Evolutionary conservation across 306 rosid genomes (phyloP), one percentile per base, ranked within the genome.

Genomic region (Cyamopsis tetragonoloba): DNA sequence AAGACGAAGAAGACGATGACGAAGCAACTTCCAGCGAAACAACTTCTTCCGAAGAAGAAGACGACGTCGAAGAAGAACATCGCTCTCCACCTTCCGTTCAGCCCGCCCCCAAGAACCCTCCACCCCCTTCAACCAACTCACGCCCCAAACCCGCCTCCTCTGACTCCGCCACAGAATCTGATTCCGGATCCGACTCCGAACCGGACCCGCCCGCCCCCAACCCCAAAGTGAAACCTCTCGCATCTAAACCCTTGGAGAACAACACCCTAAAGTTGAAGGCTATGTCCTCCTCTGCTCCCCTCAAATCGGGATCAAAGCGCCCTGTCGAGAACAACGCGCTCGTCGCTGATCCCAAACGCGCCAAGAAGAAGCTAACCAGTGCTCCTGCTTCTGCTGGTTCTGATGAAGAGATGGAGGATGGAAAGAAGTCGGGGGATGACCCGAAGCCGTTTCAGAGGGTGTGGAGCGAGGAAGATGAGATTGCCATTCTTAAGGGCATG

Each of bases 391-490:
- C n/a, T 0, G 51, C 15, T 10, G 56, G 5, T 28, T 43, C 61
- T 1, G 65, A 66, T 3, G 2, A 68, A 0, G 69, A 74, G 28
- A 8, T 31, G 2, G 89, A 83, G 12, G 79, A 68, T 0, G 66
- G 30, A 19, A 82, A 80, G 54, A 76, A 76, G 41, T 1, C 82
- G 1, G 84, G 70, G 0, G 83, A 76, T 1, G 83, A 81, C 2
- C 50, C 82, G 0, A 87, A 73, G 63, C 85, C 82, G 2, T 78
- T 66, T 61, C 89, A 79, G 80, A 75, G 96, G 30, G 11, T 87
- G 0, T 89, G 89, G 84, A 80, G 79, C 11, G 87, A 81, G 38
- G 91, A 80, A 0, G 91, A 90, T 5, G 92, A 85, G 30, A 56
- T 90, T 2, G 72, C 44, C 0, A 58, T 90, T 10, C 62, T 90